phyloP scores from a whole-genome alignment of 2,329 filamentous ascomycete genomes.

The Aspergillus fijiensis region DNA sequence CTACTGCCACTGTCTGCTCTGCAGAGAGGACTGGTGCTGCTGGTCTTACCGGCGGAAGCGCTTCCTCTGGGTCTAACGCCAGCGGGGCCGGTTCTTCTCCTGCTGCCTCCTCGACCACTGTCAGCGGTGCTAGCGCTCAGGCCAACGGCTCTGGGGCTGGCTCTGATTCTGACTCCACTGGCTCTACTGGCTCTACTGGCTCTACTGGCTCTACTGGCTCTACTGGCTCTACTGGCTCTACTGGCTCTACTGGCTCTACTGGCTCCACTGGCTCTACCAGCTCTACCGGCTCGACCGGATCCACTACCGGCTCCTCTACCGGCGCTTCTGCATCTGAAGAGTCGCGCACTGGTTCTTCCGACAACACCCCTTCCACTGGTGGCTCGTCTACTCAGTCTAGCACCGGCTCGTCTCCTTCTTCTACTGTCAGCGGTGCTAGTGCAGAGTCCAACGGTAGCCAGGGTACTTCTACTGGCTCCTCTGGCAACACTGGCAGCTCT shows the following conservation, averaged over 20 bases:
- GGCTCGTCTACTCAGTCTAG: neutral
- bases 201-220: neutral
- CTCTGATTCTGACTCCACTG: neutral
- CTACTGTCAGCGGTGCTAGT: neutral
- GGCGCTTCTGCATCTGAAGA: neutral
- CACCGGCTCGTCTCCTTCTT: neutral
- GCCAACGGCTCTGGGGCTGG: neutral
- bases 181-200: neutral
- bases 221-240: too few relatives aligned
- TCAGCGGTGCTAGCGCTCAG: neutral
- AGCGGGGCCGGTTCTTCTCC: neutral
- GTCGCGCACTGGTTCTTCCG: neutral
- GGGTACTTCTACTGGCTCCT: neutral
- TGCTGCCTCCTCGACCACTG: neutral
- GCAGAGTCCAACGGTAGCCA: neutral
- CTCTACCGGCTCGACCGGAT: neutral
- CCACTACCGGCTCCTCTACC: neutral
- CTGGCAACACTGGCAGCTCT: neutral
- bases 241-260: neutral
- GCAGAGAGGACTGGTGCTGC: slow-evolving; percentile 5
- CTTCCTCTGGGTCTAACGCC: neutral
- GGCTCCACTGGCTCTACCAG: neutral
- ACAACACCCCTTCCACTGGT: neutral
- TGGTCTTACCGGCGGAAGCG: neutral
- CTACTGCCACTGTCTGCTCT: slow-evolving; percentile 24